These are phyloP conservation scores for Phylloboletellus chloephorus DNA, from an alignment of 1,284 basidiomycete species.

Conservation along the genomic window DNA sequence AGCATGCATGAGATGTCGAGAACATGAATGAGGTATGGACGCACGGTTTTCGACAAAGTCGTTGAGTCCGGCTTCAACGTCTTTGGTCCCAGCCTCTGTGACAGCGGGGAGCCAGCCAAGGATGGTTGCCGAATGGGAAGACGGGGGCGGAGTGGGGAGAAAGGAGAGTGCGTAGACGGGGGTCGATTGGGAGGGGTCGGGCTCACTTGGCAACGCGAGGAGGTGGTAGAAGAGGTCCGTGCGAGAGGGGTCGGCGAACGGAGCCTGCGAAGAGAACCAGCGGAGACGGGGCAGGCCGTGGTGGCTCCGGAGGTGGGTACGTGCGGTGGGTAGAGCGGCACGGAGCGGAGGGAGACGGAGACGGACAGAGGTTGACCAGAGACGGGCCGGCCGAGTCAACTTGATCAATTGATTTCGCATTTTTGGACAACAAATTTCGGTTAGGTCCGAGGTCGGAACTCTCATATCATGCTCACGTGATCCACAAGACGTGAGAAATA, in stretches of 20 bases:
- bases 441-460: background rate
- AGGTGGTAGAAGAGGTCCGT: constrained; percentile 67
- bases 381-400: background rate
- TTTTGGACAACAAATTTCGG: background rate
- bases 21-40: constrained; percentile 19
- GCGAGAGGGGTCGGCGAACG: constrained; percentile 46
- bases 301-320: constrained; percentile 7
- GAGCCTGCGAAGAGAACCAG: constrained; percentile 17
- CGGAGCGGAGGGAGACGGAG: background rate
- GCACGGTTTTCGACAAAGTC: constrained; percentile 67
- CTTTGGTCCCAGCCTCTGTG: constrained; percentile 22
- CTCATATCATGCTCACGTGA: background rate
- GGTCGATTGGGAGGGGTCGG: constrained; percentile 38
- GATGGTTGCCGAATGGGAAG: constrained; percentile 45
- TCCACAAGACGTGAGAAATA: constrained; percentile 19
- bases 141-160: constrained; percentile 40
- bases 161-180: constrained; percentile 65
- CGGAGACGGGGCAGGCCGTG: constrained; percentile 3
- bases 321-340: background rate
- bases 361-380: background rate
- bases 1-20: background rate
- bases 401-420: constrained; percentile 2
- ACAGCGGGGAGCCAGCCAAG: constrained; percentile 68
- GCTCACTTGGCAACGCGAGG: constrained; percentile 45
- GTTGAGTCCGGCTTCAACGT: constrained; percentile 49